Conservation (phyloP, 306 rosid species). For the Begonia loranthoides region DNA sequence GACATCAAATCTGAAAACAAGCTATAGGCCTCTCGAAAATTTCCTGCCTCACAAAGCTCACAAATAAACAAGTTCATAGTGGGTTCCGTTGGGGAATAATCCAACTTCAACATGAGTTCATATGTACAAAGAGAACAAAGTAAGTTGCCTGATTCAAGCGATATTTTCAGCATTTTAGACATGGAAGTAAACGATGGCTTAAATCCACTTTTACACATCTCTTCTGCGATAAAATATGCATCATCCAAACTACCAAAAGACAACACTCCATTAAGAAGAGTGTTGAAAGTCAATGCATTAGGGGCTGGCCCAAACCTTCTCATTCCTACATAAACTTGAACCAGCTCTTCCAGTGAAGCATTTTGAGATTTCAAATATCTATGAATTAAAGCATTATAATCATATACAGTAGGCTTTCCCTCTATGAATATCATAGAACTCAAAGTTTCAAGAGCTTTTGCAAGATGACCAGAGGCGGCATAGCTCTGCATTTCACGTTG, state of each 20-base stretch:
- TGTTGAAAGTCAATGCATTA: slow-evolving; percentile 29
- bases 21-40: slow-evolving; percentile 14
- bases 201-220: slow-evolving; percentile 23
- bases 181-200: slow-evolving; percentile 21
- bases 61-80: slow-evolving; percentile 18
- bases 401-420: slow-evolving; percentile 30
- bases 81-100: slow-evolving; percentile 19
- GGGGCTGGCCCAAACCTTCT: slow-evolving; percentile 27
- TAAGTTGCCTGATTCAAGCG: slow-evolving; percentile 13
- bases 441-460: slow-evolving; percentile 20
- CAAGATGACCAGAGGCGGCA: slow-evolving; percentile 22
- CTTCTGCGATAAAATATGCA: slow-evolving; percentile 20
- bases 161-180: slow-evolving; percentile 21
- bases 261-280: slow-evolving; percentile 27
- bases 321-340: slow-evolving; percentile 26
- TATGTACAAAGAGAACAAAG: slow-evolving; percentile 14
- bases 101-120: slow-evolving; percentile 26
- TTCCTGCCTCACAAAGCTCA: slow-evolving; percentile 21
- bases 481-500: slow-evolving; percentile 16
- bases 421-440: slow-evolving; percentile 16
- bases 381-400: slow-evolving; percentile 25
- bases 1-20: slow-evolving; percentile 11
- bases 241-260: slow-evolving; percentile 14
- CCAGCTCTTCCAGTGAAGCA: slow-evolving; percentile 11
- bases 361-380: slow-evolving; percentile 22